Conservation (phyloP, 495 filamentous ascomycete species). For the Neurospora pannonica region DNA sequence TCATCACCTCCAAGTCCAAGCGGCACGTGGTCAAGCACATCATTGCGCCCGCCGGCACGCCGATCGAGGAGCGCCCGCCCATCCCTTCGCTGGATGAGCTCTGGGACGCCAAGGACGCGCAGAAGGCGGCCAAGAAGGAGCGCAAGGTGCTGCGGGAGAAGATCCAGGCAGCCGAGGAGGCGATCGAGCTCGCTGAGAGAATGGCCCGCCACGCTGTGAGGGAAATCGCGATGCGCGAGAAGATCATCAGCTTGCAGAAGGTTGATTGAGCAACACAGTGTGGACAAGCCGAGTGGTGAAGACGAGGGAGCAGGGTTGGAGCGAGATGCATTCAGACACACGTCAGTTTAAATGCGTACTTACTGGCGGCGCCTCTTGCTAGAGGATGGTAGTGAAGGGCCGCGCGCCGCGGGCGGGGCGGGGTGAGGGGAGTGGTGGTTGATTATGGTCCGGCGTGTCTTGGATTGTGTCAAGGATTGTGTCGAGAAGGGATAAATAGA, state of each 20-base stretch:
- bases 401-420: not conserved
- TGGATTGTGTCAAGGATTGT: not conserved
- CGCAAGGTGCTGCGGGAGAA: slow-evolving; percentile 26
- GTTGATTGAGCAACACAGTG: not conserved
- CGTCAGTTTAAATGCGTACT: not conserved
- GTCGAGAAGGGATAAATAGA: not conserved
- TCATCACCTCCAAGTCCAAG: slow-evolving; percentile 53
- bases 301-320: not conserved
- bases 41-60: slow-evolving; percentile 59
- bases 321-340: not conserved
- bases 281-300: not conserved
- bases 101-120: slow-evolving; percentile 35
- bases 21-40: slow-evolving; percentile 71
- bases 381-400: not conserved
- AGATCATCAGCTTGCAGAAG: slow-evolving; percentile 2
- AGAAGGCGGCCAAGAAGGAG: slow-evolving; percentile 41
- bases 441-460: not conserved
- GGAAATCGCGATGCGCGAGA: slow-evolving; percentile 2
- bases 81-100: slow-evolving; percentile 56
- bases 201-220: slow-evolving; percentile 6
- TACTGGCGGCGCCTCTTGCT: not conserved
- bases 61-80: slow-evolving; percentile 52
- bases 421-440: not conserved
- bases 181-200: slow-evolving; percentile 10
- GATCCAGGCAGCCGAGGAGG: not conserved